These are phyloP conservation scores for Nitzschia putrida DNA, from an alignment of 108 stramenopile species.

Conservation along the genomic window DNA sequence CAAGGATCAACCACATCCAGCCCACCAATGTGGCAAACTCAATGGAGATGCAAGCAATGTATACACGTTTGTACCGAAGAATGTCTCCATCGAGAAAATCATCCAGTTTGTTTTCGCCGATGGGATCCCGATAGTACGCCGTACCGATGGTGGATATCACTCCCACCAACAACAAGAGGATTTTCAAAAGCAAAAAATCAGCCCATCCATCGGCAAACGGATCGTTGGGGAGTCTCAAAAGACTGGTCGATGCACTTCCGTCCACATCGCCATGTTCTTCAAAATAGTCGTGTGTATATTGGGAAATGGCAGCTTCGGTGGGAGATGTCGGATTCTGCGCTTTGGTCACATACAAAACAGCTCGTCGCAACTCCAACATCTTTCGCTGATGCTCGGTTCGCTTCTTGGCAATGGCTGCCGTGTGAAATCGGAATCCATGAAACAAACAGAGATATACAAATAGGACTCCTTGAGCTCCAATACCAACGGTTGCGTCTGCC, in stretches of 20 bases:
- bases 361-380: conserved; percentile 58
- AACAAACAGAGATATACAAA: conserved; percentile 75
- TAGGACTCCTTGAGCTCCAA: conserved; percentile 71
- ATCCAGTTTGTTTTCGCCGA: conserved; percentile 24
- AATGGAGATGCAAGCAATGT: conserved; percentile 53
- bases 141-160: conserved; percentile 49
- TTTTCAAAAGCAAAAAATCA: conserved; percentile 76
- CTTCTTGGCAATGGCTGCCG: conserved; percentile 52
- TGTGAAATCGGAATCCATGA: conserved; percentile 79
- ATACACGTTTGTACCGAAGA: conserved; percentile 44
- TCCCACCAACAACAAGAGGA: conserved; percentile 51
- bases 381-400: conserved; percentile 68
- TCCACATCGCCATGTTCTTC: conserved; percentile 73
- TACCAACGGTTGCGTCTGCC: conserved; percentile 64
- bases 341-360: conserved; percentile 55
- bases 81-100: conserved; percentile 39
- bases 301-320: neutral
- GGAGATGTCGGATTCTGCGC: conserved; percentile 14
- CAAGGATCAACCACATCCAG: conserved; percentile 58
- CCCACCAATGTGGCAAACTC: conserved; percentile 54
- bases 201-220: conserved; percentile 60
- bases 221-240: conserved; percentile 66
- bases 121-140: conserved; percentile 50
- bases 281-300: conserved; percentile 53
- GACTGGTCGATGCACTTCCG: conserved; percentile 48